phyloP scores from a whole-genome alignment of 176 grass and related monocot genomes.

The Paspalum notatum region DNA sequence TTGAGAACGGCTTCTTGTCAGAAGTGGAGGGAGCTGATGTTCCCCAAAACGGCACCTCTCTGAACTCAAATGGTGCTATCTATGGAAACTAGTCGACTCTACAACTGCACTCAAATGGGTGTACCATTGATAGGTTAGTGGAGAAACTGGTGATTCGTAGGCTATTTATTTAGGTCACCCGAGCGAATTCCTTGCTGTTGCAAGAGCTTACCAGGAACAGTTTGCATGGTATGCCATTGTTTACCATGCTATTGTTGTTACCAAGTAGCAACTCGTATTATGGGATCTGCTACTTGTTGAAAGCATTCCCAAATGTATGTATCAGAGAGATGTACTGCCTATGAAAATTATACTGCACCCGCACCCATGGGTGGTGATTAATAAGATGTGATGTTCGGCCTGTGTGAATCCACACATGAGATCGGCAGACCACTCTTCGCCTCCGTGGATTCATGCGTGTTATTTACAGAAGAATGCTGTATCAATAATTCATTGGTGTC shows the following conservation, averaged over 20 bases:
- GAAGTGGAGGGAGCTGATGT: constrained; percentile 51
- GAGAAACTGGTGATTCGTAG: background rate
- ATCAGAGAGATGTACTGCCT: constrained; percentile 25
- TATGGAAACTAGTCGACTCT: constrained; percentile 44
- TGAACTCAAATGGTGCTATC: constrained; percentile 38
- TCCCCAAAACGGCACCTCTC: constrained; percentile 33
- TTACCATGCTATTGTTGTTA: background rate
- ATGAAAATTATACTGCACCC: background rate
- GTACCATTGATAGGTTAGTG: constrained; percentile 17
- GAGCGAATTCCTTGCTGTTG: constrained; percentile 32
- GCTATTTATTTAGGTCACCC: constrained; percentile 23
- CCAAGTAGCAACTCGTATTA: background rate
- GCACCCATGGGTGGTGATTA: constrained; percentile 3
- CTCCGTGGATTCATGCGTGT: too few relatives aligned
- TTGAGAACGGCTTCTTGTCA: constrained; percentile 81
- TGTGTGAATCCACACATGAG: too few relatives aligned
- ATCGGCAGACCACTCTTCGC: too few relatives aligned
- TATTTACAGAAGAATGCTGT: too few relatives aligned
- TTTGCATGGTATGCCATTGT: constrained; percentile 31
- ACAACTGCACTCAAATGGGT: background rate
- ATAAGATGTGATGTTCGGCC: too few relatives aligned
- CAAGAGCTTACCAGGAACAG: constrained; percentile 19
- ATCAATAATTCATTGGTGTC: too few relatives aligned
- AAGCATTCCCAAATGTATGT: background rate
- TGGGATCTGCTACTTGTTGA: constrained; percentile 2